A percentile compares a stretch with the other conserved stretches of the same genome.
These are phyloP conservation scores for Cubamyces sp. DNA, from an alignment of 768 basidiomycete species.

Conservation along the genomic window DNA sequence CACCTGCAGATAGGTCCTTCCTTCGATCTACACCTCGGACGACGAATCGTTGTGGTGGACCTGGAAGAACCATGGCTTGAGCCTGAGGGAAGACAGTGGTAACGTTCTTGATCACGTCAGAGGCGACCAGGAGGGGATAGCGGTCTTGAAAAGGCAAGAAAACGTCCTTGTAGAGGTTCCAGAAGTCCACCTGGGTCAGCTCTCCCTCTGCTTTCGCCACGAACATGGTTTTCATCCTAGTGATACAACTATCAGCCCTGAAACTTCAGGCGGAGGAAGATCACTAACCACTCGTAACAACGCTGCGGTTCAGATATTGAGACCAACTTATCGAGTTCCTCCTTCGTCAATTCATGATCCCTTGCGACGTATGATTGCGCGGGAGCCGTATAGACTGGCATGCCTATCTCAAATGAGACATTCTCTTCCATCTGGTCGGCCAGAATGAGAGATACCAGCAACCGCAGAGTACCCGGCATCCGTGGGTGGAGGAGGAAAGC, in stretches of 20 bases:
- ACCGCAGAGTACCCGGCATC: slow-evolving; percentile 69
- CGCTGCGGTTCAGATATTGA: slow-evolving; percentile 72
- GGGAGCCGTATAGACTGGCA: slow-evolving; percentile 59
- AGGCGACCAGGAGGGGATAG: slow-evolving; percentile 73
- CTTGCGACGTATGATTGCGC: slow-evolving; percentile 48
- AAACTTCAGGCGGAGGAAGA: neutral
- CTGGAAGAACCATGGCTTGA: slow-evolving; percentile 82
- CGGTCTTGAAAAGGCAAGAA: slow-evolving; percentile 66
- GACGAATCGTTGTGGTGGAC: slow-evolving; percentile 76
- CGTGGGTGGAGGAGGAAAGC: slow-evolving; percentile 73
- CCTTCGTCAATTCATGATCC: slow-evolving; percentile 69
- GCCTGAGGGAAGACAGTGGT: slow-evolving; percentile 84
- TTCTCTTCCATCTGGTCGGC: slow-evolving; percentile 75
- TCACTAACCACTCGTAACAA: slow-evolving; percentile 79
- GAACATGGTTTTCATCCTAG: slow-evolving; percentile 90
- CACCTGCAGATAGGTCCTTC: slow-evolving; percentile 57
- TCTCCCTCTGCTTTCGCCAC: slow-evolving; percentile 74
- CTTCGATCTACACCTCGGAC: slow-evolving; percentile 83
- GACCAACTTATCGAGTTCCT: slow-evolving; percentile 66
- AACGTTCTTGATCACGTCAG: slow-evolving; percentile 95
- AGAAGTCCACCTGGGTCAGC: slow-evolving; percentile 93
- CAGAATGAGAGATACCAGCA: slow-evolving; percentile 70
- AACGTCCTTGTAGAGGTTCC: slow-evolving; percentile 89
- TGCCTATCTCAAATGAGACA: slow-evolving; percentile 65
- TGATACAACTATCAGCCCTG: neutral